A percentile compares a stretch with the other conserved stretches of the same genome.
phyloP scores from a whole-genome alignment of 306 rosid genomes.

The Pyrus bretschneideri region DNA sequence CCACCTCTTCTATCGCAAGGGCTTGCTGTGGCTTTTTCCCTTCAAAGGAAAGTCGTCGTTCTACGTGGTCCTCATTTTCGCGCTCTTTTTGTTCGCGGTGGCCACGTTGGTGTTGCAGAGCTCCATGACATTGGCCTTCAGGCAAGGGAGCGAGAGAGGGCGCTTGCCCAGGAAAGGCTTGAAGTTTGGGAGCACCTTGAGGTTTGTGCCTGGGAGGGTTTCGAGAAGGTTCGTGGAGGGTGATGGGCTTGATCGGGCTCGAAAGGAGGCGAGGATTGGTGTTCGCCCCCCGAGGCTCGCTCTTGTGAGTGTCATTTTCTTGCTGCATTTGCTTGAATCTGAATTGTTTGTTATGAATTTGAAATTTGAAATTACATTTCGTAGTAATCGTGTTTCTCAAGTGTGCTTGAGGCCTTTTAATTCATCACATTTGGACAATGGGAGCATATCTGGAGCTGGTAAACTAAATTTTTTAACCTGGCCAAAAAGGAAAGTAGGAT shows the following conservation, averaged over 20 bases:
- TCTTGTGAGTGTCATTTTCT: conserved; percentile 51
- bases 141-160: conserved; percentile 40
- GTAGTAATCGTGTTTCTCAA: neutral
- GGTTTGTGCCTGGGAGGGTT: conserved; percentile 61
- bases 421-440: neutral
- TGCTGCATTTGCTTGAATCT: conserved; percentile 1
- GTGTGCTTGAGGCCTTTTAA: neutral
- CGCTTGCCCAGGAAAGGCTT: conserved; percentile 31
- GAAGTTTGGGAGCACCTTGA: conserved; percentile 62
- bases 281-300: conserved; percentile 80
- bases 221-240: conserved; percentile 41
- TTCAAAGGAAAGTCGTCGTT: conserved; percentile 50
- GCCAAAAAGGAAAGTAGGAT: neutral
- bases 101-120: conserved; percentile 85
- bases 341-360: neutral
- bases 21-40: conserved; percentile 46
- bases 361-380: neutral
- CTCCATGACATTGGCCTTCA: conserved; percentile 60
- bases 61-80: conserved; percentile 47
- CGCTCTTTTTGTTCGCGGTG: conserved; percentile 52
- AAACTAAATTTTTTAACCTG: neutral
- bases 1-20: conserved; percentile 65
- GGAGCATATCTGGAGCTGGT: neutral
- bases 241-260: conserved; percentile 54
- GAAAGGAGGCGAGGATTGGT: conserved; percentile 51